These are phyloP conservation scores for Aspergillus piperis DNA, from an alignment of 2,329 filamentous ascomycete genomes.

Conservation along the genomic window DNA sequence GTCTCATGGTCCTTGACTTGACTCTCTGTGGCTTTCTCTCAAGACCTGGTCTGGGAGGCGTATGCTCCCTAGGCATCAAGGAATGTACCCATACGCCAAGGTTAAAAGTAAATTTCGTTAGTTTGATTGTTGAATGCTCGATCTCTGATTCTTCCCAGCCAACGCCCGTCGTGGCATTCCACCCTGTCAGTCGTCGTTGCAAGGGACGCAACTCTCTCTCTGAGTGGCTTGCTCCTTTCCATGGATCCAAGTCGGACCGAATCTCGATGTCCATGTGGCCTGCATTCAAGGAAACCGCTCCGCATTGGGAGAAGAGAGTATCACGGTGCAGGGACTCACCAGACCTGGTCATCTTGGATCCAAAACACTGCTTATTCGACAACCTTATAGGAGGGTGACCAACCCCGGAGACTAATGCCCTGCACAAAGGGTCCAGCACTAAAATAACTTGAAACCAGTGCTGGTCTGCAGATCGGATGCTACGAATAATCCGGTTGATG, in stretches of 20 bases:
- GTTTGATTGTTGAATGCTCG: too few species aligned
- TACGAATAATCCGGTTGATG: not conserved
- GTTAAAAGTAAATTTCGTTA: not conserved
- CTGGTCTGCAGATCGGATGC: not conserved
- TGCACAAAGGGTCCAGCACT: not conserved
- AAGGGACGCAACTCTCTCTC: not conserved
- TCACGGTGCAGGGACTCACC: slow-evolving; percentile 14
- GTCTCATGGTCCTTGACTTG: not conserved
- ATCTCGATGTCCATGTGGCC: slow-evolving; percentile 9
- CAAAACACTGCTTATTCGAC: slow-evolving; percentile 11
- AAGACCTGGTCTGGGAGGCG: not conserved
- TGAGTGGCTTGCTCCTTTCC: not conserved
- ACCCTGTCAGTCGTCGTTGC: not conserved
- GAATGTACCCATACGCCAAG: not conserved
- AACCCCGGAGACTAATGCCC: not conserved
- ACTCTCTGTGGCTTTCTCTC: too few species aligned
- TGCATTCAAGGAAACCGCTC: not conserved
- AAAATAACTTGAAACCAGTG: not conserved
- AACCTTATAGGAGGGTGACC: slow-evolving; percentile 1
- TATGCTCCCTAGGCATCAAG: not conserved
- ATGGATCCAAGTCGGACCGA: not conserved
- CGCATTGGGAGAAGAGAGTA: not conserved
- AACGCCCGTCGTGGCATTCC: slow-evolving; percentile 1
- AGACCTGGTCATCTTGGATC: slow-evolving; percentile 19
- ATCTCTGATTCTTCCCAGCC: not conserved